Conservation (phyloP, 441 rosid species). For the Pelargonium australe region DNA sequence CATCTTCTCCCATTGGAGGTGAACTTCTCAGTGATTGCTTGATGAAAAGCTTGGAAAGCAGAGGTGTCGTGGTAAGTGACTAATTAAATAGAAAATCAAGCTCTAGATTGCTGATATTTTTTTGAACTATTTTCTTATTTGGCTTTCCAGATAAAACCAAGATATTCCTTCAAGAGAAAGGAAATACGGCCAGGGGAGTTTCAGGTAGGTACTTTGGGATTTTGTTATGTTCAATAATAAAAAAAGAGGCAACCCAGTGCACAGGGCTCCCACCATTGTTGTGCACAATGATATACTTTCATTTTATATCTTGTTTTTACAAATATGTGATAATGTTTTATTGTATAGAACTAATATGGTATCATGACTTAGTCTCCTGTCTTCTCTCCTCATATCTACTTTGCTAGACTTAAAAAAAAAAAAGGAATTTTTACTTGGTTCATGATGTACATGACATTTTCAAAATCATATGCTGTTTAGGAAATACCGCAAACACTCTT, state of each 20-base stretch:
- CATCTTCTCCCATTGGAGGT: constrained; percentile 83
- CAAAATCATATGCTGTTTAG: neutral
- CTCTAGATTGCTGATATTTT: constrained; percentile 11
- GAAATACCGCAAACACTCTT: neutral
- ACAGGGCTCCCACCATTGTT: too few species aligned
- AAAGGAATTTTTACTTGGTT: neutral
- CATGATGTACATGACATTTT: neutral
- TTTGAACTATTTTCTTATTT: constrained; percentile 12
- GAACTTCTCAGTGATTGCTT: constrained; percentile 92
- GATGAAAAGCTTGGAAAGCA: constrained; percentile 95
- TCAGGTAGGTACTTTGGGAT: constrained; percentile 45
- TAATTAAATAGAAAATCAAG: constrained; percentile 12
- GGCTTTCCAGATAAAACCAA: constrained; percentile 74
- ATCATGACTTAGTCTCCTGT: neutral
- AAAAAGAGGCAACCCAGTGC: too few species aligned
- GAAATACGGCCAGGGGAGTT: constrained; percentile 83
- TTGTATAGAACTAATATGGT: neutral
- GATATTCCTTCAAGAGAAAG: constrained; percentile 95
- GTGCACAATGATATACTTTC: neutral
- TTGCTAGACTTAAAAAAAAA: neutral
- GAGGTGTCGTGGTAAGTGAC: constrained; percentile 65
- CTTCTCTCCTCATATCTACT: neutral
- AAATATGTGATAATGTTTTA: neutral
- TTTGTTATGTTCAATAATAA: neutral
- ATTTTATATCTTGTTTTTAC: neutral